phyloP scores from a whole-genome alignment of 164 flowering plant species.

The Vitis labrusca region DNA sequence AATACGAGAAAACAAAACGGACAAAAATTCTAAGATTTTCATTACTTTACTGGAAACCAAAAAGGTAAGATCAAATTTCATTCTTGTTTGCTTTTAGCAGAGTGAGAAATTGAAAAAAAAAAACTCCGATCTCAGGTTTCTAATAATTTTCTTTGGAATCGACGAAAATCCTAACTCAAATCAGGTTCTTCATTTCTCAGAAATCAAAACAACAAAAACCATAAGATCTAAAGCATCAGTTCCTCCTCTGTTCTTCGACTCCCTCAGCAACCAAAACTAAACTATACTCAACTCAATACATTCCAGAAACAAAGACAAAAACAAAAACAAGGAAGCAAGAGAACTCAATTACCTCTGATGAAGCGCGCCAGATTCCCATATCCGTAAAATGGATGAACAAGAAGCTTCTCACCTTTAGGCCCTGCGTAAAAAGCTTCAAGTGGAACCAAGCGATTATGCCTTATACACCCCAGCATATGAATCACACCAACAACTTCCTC shows the following conservation, averaged over 20 bases:
- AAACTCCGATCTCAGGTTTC: no score
- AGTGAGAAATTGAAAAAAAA: no score
- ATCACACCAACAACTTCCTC: conserved; percentile 45
- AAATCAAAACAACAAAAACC: no score
- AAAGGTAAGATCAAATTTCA: no score
- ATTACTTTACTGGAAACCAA: no score
- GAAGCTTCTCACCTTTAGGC: conserved; percentile 84
- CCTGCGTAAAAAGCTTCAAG: conserved; percentile 80
- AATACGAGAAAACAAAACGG: no score
- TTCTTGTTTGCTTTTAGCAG: no score
- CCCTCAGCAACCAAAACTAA: conserved; percentile 10
- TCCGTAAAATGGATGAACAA: conserved; percentile 75
- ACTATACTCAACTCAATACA: not conserved
- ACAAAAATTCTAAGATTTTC: no score
- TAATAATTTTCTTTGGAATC: no score
- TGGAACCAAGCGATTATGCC: conserved; percentile 87
- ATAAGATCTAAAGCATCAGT: no score
- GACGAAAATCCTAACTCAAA: no score
- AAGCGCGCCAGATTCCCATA: conserved; percentile 69
- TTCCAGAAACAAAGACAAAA: not conserved
- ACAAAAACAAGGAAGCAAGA: conserved; percentile 3
- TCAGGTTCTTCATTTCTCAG: no score
- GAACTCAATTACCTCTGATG: conserved; percentile 52
- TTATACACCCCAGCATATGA: conserved; percentile 56
- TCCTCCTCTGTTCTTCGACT: not conserved